A percentile compares a stretch with the other conserved stretches of the same genome.
phyloP scores from a whole-genome alignment of 1,284 basidiomycete species.

The Polyporus tsugae region DNA sequence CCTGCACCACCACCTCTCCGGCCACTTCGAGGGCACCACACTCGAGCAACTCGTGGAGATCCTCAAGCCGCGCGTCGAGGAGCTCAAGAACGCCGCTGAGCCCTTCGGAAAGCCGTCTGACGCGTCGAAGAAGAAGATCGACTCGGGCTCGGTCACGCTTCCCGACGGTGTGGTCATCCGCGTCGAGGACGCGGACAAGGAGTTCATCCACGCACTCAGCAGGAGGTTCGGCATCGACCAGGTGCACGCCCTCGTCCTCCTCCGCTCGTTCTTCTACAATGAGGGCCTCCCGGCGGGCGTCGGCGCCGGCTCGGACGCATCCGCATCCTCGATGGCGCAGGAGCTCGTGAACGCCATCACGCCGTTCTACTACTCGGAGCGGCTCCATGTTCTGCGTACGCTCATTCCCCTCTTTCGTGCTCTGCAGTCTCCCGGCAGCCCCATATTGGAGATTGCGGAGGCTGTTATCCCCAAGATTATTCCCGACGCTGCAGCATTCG shows the following conservation, averaged over 20 bases:
- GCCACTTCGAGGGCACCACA: constrained; percentile 62
- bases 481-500: constrained; percentile 67
- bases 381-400: constrained; percentile 70
- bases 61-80: constrained; percentile 62
- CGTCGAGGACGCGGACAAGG: constrained; percentile 73
- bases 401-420: constrained; percentile 73
- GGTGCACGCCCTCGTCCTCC: constrained; percentile 72
- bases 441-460: constrained; percentile 61
- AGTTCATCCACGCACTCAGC: constrained; percentile 75
- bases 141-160: constrained; percentile 70
- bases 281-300: constrained; percentile 70
- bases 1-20: constrained; percentile 66
- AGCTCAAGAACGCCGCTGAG: constrained; percentile 61
- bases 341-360: constrained; percentile 77
- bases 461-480: constrained; percentile 67
- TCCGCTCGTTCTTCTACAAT: constrained; percentile 83
- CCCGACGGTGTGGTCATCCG: constrained; percentile 66
- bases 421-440: constrained; percentile 61
- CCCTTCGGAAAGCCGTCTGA: constrained; percentile 75
- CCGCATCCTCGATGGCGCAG: constrained; percentile 51
- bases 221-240: constrained; percentile 78
- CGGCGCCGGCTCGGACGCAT: constrained; percentile 48
- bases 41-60: constrained; percentile 64
- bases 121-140: constrained; percentile 70
- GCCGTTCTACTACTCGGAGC: constrained; percentile 83